A percentile compares a stretch with the other conserved stretches of the same genome.
Conservation (phyloP, 1,284 basidiomycete species). For the Sparassis latifolia region DNA sequence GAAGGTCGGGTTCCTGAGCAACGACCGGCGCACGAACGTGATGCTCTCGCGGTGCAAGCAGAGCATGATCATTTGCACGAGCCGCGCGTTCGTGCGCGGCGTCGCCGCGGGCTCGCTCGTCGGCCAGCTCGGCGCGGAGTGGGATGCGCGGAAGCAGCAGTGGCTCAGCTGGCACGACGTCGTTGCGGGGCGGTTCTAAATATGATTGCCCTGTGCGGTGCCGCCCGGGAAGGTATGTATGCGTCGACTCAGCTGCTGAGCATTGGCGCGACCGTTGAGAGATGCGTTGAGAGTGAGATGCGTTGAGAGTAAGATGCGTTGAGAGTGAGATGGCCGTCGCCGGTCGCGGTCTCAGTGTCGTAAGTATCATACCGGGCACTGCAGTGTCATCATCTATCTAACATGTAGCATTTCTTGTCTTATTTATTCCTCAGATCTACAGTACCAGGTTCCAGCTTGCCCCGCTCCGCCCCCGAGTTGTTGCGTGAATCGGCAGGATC, state of each 20-base stretch:
- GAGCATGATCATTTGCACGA: constrained; percentile 20
- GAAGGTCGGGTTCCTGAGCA: constrained; percentile 50
- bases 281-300: constrained; percentile 30
- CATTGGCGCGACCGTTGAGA: constrained; percentile 45
- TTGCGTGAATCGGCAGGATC: too few species aligned
- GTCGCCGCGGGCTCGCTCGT: constrained; percentile 10
- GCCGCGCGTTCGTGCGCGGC: constrained; percentile 13
- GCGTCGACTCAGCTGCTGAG: constrained; percentile 10
- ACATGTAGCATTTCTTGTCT: too few species aligned
- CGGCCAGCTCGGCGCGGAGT: constrained; percentile 11
- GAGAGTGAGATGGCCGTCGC: too few species aligned
- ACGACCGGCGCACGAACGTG: constrained; percentile 56
- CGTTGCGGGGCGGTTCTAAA: constrained; percentile 3
- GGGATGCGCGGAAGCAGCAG: constrained; percentile 1
- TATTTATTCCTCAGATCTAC: too few species aligned
- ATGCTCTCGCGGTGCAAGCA: constrained; percentile 34
- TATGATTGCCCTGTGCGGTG: too few species aligned
- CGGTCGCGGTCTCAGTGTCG: too few species aligned
- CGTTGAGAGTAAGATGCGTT: too few species aligned
- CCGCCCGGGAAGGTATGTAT: neutral
- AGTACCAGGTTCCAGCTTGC: too few species aligned
- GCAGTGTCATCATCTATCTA: too few species aligned
- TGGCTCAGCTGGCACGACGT: constrained; percentile 4
- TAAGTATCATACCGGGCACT: too few species aligned
- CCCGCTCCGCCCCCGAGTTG: too few species aligned